These are phyloP conservation scores for Logfia minima DNA, from an alignment of 129 eudicot species.

Conservation along the genomic window DNA sequence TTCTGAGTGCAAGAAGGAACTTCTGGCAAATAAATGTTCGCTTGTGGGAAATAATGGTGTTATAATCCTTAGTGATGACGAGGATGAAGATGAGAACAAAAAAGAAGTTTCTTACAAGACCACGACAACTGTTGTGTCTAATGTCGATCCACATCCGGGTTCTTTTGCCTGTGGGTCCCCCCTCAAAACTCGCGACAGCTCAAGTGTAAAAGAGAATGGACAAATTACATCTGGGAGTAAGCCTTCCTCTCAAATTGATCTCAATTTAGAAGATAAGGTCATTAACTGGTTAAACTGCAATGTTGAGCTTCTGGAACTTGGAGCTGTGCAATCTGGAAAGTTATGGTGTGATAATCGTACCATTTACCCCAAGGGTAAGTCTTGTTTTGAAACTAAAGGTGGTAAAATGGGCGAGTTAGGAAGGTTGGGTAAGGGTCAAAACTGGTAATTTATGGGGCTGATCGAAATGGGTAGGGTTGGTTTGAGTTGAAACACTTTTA, in stretches of 20 bases:
- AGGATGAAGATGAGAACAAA: constrained; percentile 43
- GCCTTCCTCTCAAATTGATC: neutral
- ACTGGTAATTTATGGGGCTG: neutral
- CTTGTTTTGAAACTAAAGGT: neutral
- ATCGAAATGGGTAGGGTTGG: neutral
- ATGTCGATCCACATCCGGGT: neutral
- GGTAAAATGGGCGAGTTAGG: neutral
- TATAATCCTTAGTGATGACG: constrained; percentile 74
- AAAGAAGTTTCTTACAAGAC: constrained; percentile 11
- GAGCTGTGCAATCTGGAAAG: constrained; percentile 63
- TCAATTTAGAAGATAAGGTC: constrained; percentile 33
- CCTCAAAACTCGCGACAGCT: constrained; percentile 8
- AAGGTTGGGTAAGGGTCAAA: neutral
- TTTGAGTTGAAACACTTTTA: neutral
- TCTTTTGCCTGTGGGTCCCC: constrained; percentile 10
- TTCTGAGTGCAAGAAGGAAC: constrained; percentile 29
- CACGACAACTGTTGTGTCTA: neutral
- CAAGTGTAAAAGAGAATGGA: constrained; percentile 4
- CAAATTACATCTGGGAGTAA: neutral
- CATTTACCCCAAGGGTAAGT: constrained; percentile 87
- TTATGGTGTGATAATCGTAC: constrained; percentile 72
- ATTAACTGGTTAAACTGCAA: constrained; percentile 59
- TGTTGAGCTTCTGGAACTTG: constrained; percentile 73
- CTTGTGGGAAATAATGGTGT: constrained; percentile 35
- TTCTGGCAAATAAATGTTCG: constrained; percentile 29